phyloP scores from a whole-genome alignment of 2,329 filamentous ascomycete species.

The Phoma sp. region DNA sequence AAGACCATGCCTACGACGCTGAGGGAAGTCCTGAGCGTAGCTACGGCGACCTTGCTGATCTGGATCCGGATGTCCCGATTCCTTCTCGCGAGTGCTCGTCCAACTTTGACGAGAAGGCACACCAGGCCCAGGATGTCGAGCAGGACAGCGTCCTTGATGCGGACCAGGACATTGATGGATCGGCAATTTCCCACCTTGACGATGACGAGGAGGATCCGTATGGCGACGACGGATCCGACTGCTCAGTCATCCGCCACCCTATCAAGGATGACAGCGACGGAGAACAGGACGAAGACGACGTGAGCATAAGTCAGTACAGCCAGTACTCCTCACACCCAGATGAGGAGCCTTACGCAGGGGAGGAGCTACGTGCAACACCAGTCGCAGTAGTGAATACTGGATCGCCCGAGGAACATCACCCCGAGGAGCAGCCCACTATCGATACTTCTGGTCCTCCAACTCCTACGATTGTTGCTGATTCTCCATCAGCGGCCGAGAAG shows the following conservation, averaged over 20 bases:
- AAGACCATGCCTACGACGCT: slow-evolving; percentile 38
- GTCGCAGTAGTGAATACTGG: not conserved
- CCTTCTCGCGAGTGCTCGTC: slow-evolving; percentile 78
- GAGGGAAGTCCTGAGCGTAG: slow-evolving; percentile 65
- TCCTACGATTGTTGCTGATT: slow-evolving; percentile 46
- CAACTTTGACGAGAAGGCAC: slow-evolving; percentile 61
- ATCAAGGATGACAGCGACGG: slow-evolving; percentile 42
- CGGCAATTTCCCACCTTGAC: slow-evolving; percentile 51
- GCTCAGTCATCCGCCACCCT: slow-evolving; percentile 63
- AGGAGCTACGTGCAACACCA: not conserved
- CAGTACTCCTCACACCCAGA: slow-evolving; percentile 57
- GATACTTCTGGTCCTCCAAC: slow-evolving; percentile 55
- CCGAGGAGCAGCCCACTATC: slow-evolving; percentile 31
- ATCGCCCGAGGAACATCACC: not conserved
- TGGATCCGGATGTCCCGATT: slow-evolving; percentile 89
- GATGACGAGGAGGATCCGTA: slow-evolving; percentile 28
- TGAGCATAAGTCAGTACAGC: slow-evolving; percentile 55
- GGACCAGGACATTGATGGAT: slow-evolving; percentile 69
- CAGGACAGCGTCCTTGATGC: slow-evolving; percentile 58
- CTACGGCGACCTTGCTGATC: slow-evolving; percentile 57
- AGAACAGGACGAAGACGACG: slow-evolving; percentile 57
- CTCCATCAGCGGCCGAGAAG: slow-evolving; percentile 37
- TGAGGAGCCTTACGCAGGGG: slow-evolving; percentile 25
- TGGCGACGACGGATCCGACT: slow-evolving; percentile 54
- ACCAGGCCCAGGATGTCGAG: slow-evolving; percentile 58